A percentile compares a stretch with the other conserved stretches of the same genome.
phyloP scores from a whole-genome alignment of 176 grass and related monocot genomes.

The Themeda triandra region DNA sequence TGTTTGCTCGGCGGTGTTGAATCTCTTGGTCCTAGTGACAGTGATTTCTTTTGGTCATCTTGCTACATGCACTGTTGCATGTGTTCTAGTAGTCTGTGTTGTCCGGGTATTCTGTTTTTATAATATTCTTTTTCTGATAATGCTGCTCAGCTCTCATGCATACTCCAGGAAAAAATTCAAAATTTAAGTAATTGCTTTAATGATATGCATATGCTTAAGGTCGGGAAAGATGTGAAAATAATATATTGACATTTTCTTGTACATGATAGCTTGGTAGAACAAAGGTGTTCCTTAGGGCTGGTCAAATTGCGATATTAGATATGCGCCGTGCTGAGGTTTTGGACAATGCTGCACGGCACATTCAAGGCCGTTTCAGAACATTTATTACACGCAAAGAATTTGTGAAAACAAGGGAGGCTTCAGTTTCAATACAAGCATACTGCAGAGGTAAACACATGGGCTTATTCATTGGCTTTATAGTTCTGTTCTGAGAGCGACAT shows the following conservation, averaged over 20 bases:
- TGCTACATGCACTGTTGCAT: background rate
- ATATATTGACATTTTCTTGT: constrained; percentile 22
- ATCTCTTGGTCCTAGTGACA: background rate
- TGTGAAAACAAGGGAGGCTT: constrained; percentile 57
- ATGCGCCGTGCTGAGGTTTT: constrained; percentile 81
- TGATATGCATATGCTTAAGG: background rate
- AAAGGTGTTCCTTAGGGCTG: constrained; percentile 92
- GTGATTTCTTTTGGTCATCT: background rate
- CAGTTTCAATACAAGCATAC: constrained; percentile 80
- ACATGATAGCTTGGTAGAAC: constrained; percentile 76
- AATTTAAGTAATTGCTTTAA: constrained; percentile 15
- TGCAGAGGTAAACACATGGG: constrained; percentile 65
- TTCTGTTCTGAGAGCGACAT: background rate
- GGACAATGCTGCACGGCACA: constrained; percentile 80
- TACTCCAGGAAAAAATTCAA: background rate
- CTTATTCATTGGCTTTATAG: constrained; percentile 7
- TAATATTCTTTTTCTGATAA: background rate
- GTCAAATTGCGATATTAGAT: constrained; percentile 92
- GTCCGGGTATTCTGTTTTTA: background rate
- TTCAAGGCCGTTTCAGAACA: constrained; percentile 79
- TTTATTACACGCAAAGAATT: constrained; percentile 65
- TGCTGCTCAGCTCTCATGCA: background rate
- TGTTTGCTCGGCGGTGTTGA: background rate
- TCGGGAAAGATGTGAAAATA: background rate
- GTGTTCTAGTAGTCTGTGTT: background rate